These are phyloP conservation scores for Nemania sp. DNA, from an alignment of 2,329 filamentous ascomycete species.

Conservation along the genomic window DNA sequence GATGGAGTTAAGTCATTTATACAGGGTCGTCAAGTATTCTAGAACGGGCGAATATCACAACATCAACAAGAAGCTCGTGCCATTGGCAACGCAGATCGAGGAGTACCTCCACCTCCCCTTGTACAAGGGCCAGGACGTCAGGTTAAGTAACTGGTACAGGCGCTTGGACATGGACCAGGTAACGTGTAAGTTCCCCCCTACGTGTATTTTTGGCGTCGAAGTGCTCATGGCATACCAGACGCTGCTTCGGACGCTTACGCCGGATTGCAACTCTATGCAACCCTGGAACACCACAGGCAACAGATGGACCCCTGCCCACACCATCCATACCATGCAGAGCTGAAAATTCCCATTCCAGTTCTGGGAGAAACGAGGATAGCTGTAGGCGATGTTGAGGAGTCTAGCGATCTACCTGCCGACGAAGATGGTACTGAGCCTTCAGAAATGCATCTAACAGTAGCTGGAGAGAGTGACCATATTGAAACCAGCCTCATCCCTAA, in stretches of 20 bases:
- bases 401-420: conserved; percentile 17
- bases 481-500: conserved; percentile 24
- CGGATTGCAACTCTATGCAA: conserved; percentile 71
- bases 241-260: conserved; percentile 86
- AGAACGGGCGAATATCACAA: conserved; percentile 52
- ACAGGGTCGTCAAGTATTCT: conserved; percentile 74
- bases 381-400: conserved; percentile 9
- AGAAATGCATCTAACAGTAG: conserved; percentile 25
- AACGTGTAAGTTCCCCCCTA: conserved; percentile 59
- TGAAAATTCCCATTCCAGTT: conserved; percentile 65
- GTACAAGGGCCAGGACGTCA: conserved; percentile 71
- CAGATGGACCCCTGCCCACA: conserved; percentile 72
- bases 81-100: conserved; percentile 70
- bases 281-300: conserved; percentile 70
- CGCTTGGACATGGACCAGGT: conserved; percentile 67
- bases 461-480: conserved; percentile 33
- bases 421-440: conserved; percentile 13
- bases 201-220: conserved; percentile 18
- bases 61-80: conserved; percentile 70
- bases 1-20: conserved; percentile 82
- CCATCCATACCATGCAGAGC: conserved; percentile 69
- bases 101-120: conserved; percentile 75
- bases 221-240: conserved; percentile 53
- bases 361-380: conserved; percentile 47
- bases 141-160: conserved; percentile 75